These are phyloP conservation scores for Arxiozyma slooffiae DNA, from an alignment of 1,139 yeast species.

Conservation along the genomic window DNA sequence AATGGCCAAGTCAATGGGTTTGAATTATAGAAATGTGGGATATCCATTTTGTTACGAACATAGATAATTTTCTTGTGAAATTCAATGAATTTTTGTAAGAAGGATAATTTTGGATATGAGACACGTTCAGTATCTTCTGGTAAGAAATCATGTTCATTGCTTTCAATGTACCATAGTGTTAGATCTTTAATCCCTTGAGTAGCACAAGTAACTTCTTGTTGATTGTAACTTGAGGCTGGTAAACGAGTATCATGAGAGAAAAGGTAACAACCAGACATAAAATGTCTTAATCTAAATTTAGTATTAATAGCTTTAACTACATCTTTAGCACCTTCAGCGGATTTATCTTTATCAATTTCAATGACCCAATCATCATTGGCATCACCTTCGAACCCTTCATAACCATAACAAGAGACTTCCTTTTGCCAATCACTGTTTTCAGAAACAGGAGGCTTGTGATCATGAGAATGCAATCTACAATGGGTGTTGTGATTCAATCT, in stretches of 20 bases:
- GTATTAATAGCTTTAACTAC: slow-evolving; percentile 73
- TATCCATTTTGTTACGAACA: slow-evolving; percentile 73
- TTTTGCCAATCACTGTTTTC: slow-evolving; percentile 88
- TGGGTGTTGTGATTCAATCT: slow-evolving; percentile 67
- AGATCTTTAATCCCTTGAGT: slow-evolving; percentile 65
- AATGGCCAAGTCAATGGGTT: slow-evolving; percentile 85
- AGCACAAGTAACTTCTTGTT: slow-evolving; percentile 94
- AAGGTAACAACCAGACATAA: slow-evolving; percentile 80
- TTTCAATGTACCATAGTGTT: slow-evolving; percentile 83
- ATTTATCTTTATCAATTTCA: slow-evolving; percentile 61
- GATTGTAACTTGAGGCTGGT: slow-evolving; percentile 93
- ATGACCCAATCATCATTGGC: slow-evolving; percentile 92
- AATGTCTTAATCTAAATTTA: slow-evolving; percentile 77
- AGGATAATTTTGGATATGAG: slow-evolving; percentile 53
- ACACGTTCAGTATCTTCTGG: slow-evolving; percentile 44
- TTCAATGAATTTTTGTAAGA: slow-evolving; percentile 65
- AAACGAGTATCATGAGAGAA: slow-evolving; percentile 79
- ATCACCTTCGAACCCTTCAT: slow-evolving; percentile 84
- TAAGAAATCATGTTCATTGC: slow-evolving; percentile 46
- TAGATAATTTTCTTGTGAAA: slow-evolving; percentile 85
- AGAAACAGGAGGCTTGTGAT: slow-evolving; percentile 86
- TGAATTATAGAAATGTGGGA: slow-evolving; percentile 84
- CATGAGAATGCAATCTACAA: slow-evolving; percentile 92
- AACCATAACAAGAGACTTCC: slow-evolving; percentile 89
- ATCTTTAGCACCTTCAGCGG: slow-evolving; percentile 52